These are phyloP conservation scores for Ophiostoma piceae DNA, from an alignment of 2,329 filamentous ascomycete species.

Conservation along the genomic window DNA sequence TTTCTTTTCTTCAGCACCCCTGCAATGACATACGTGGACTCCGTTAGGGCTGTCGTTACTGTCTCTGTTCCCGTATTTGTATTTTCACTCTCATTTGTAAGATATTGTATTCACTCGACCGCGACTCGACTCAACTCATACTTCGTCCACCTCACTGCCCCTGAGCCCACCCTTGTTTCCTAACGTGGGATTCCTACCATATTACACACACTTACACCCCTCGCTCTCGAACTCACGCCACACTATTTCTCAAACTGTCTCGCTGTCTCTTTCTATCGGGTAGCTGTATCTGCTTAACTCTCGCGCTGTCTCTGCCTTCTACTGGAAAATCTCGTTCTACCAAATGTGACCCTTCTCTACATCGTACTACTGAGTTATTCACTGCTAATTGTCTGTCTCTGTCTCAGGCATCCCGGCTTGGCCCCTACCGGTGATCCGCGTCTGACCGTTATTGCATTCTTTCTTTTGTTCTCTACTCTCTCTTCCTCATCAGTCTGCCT, in stretches of 20 bases:
- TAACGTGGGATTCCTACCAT: background rate
- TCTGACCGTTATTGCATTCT: conserved; percentile 36
- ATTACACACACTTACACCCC: conserved; percentile 32
- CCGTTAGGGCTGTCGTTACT: background rate
- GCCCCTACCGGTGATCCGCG: conserved; percentile 49
- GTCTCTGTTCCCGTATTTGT: background rate
- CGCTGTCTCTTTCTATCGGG: background rate
- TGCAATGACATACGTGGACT: background rate
- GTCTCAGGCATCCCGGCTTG: conserved; percentile 48
- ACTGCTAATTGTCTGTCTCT: conserved; percentile 27
- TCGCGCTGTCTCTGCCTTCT: background rate
- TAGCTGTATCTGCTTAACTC: background rate
- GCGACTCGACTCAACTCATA: background rate
- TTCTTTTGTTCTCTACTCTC: background rate
- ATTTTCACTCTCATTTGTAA: background rate
- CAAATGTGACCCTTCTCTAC: conserved; percentile 19
- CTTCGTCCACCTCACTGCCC: background rate
- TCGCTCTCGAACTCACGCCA: conserved; percentile 40
- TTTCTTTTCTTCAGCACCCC: background rate
- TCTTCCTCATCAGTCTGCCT: conserved; percentile 18
- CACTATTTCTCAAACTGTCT: conserved; percentile 4
- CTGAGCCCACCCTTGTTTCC: conserved; percentile 1
- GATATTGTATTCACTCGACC: background rate
- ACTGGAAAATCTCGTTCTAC: background rate
- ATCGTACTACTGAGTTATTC: conserved; percentile 26